Evolutionary conservation across 2,329 filamentous ascomycete species (phyloP), one percentile per base, ranked within the genome.

Genomic region (Phaeoacremonium minimum): DNA sequence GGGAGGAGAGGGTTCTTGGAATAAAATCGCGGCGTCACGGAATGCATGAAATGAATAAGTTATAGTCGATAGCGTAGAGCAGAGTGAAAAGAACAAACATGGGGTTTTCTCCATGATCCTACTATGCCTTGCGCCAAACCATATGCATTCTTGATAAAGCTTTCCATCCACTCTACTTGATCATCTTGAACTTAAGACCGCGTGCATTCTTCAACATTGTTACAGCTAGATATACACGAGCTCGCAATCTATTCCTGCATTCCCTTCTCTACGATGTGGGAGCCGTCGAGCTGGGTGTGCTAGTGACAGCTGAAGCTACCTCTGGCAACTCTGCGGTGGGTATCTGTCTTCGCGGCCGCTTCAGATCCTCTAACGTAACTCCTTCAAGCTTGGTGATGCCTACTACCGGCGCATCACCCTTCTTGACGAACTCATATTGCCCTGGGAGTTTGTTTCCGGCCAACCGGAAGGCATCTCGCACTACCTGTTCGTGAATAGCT

Each of bases 381-480:
- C 89, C 89, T 41, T 88, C 72, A 37, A 98, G 66, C 63, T 95
- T 96, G 15, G 90, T 97, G 45, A 96, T 80, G 18, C 93, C 93
- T 56, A 98, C 91, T 26, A 95, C 77, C 0, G 93, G 81, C 4
- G 89, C 73, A 51, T 96, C 93, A 7, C 88, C 89, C 65, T 87
- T 96, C 70, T 83, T 88, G 20, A 96, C 89, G 56, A 97, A 95
- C 56, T 96, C 89, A 69, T 88, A 98, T 56, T 85, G 72, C 3
- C 86, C 85, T 34, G 93, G 93, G 62, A 98, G 69, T 70, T 98
- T 98, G 64, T 94, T 88, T 29, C 87, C 93, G 13, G 93, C 93
- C 58, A 98, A 67, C 46, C 93, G 78, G 66, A 98, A 95, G 19
- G 93, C 93, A 69, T 98, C 93, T 49, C 83, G 80, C 15, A 87